These are phyloP conservation scores for Tanacetum coccineum DNA, from an alignment of 129 eudicot species.

Conservation along the genomic window DNA sequence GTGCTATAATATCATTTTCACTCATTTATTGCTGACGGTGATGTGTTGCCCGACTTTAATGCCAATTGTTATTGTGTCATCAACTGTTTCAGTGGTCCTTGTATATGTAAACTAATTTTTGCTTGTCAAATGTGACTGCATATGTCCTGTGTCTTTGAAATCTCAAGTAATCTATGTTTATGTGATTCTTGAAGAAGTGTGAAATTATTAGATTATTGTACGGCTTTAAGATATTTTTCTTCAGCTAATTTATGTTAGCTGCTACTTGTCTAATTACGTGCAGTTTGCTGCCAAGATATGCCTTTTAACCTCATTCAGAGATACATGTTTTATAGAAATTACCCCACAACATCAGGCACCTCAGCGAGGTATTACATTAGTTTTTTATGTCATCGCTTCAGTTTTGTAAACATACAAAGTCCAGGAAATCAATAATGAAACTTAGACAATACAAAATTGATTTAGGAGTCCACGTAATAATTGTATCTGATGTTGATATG, in stretches of 20 bases:
- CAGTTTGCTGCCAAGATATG: slow-evolving; percentile 88
- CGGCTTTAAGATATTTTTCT: slow-evolving; percentile 15
- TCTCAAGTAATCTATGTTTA: not conserved
- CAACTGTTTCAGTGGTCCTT: not conserved
- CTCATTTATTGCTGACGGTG: slow-evolving; percentile 15
- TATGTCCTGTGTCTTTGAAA: too few relatives aligned
- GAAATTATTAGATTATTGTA: not conserved
- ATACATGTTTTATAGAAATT: slow-evolving; percentile 77
- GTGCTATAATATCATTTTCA: slow-evolving; percentile 11
- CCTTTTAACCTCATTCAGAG: slow-evolving; percentile 79
- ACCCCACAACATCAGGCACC: slow-evolving; percentile 56
- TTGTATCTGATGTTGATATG: not conserved
- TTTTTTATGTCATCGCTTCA: not conserved
- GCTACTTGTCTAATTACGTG: slow-evolving; percentile 19
- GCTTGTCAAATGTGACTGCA: not conserved
- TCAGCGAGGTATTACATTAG: slow-evolving; percentile 45
- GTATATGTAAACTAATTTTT: not conserved
- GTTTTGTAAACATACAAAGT: not conserved
- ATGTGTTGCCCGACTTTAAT: slow-evolving; percentile 6
- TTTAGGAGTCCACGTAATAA: not conserved
- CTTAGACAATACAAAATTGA: not conserved
- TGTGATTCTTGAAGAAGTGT: slow-evolving; percentile 1
- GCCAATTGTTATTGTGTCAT: not conserved
- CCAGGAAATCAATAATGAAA: not conserved
- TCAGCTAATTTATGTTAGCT: not conserved